These are phyloP conservation scores for Peronospora belbahrii DNA, from an alignment of 352 stramenopile species.

Conservation along the genomic window DNA sequence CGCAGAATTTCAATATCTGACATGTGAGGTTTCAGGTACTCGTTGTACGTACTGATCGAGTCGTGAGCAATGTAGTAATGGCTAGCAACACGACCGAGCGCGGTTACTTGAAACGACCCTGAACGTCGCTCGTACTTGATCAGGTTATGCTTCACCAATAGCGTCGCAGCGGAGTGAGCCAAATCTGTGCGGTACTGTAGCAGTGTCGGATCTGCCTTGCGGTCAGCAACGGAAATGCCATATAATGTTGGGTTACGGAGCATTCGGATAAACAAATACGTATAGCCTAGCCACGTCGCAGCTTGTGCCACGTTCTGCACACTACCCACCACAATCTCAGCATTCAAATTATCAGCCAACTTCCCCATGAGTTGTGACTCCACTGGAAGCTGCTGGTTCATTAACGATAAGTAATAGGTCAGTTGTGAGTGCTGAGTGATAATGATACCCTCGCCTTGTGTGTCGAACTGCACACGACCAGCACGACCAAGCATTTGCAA, in stretches of 20 bases:
- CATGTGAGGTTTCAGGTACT: conserved; percentile 98
- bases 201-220: conserved; percentile 90
- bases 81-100: conserved; percentile 94
- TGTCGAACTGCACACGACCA: conserved; percentile 98
- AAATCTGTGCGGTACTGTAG: conserved; percentile 94
- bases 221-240: conserved; percentile 84
- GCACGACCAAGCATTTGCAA: conserved; percentile 99
- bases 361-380: conserved; percentile 96
- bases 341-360: conserved; percentile 97
- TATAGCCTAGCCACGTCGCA: conserved; percentile 98
- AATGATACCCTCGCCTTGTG: conserved; percentile 97
- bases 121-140: conserved; percentile 97
- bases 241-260: conserved; percentile 96
- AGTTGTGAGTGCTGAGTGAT: conserved; percentile 98
- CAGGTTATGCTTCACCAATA: conserved; percentile 96
- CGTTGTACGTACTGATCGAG: conserved; percentile 97
- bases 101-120: conserved; percentile 94
- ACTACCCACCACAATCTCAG: conserved; percentile 96
- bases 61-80: conserved; percentile 99
- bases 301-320: conserved; percentile 93
- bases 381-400: conserved; percentile 99
- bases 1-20: conserved; percentile 99
- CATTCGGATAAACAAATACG: conserved; percentile 99
- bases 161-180: conserved; percentile 91
- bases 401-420: conserved; percentile 99